Percentiles rank a stretch among this genome's conserved stretches.
Conservation (phyloP, 78 protist genomes). For the Monocercomonoides exilis region DNA sequence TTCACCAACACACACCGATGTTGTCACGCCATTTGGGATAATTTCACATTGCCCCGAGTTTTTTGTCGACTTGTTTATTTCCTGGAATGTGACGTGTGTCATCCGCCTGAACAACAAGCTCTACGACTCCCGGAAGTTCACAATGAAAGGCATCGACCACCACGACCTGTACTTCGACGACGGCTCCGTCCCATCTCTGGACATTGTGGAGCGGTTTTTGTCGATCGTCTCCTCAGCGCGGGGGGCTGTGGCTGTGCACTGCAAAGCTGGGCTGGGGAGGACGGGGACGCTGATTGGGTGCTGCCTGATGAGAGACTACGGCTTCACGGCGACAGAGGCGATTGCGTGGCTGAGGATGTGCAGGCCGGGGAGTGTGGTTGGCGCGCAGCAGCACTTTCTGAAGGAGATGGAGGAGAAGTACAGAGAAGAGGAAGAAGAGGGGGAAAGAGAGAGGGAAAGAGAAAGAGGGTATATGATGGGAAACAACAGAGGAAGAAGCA, state of each 20-base stretch:
- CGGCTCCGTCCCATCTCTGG: slow-evolving; percentile 54
- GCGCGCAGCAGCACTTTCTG: slow-evolving; percentile 73
- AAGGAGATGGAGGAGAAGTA: no score
- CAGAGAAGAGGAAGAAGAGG: no score
- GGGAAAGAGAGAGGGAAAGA: no score
- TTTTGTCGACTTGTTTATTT: no score
- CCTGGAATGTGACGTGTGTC: slow-evolving; percentile 48
- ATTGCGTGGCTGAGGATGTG: slow-evolving; percentile 60
- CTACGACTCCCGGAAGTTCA: slow-evolving; percentile 39
- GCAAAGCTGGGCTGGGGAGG: slow-evolving; percentile 56
- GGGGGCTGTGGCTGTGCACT: no score
- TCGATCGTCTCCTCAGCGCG: no score
- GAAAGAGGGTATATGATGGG: no score
- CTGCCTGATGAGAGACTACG: slow-evolving; percentile 58
- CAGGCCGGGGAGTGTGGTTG: slow-evolving; percentile 74
- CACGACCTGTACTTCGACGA: slow-evolving; percentile 56
- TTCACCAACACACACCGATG: slow-evolving; percentile 35
- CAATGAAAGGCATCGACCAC: no score
- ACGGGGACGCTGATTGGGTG: slow-evolving; percentile 25
- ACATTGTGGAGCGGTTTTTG: slow-evolving; percentile 42
- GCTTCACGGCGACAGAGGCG: slow-evolving; percentile 52
- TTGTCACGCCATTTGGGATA: not conserved
- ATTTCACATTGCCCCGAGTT: not conserved
- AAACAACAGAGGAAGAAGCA: no score
- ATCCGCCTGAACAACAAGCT: slow-evolving; percentile 55